Base-by-base conservation (phyloP, 1,284 basidiomycete genomes). In the Leccinum pachyderme region DNA sequence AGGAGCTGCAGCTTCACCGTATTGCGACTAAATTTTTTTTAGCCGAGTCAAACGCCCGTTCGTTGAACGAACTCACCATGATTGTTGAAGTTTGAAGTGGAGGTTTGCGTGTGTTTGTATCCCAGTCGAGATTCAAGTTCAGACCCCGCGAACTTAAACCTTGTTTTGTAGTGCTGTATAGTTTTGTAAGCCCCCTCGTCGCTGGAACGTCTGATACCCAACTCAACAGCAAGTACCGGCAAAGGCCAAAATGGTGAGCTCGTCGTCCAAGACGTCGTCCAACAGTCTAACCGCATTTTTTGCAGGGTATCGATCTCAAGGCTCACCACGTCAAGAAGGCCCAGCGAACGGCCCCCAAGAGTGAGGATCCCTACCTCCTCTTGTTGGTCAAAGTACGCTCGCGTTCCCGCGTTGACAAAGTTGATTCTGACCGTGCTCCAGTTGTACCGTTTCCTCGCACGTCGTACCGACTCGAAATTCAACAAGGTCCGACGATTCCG, bases 241-340 rank as follows among this genome's bases (percentile, higher is more conserved):
- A 39, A 83, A 83, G 73, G 80, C 77, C 77, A 82, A 83, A 79
- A 90, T 91, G 89, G 89, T 89, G 80, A 86, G 86, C 76, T 75
- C 79, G 72, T 65, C 67, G 72, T 78, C 59, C 61, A 51, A 56
- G 63, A 55, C 64, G 65, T 58, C 59, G 62, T 54, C 58, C 35
- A 63, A 27, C 51, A 51, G 56, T 50, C 47, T 56, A 60, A 59
- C 63, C 68, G 35, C 63, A 24, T 47, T 35, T 13, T 5, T 9
- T 55, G 47, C 64, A 95, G 95, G 96, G 96, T 91, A 98, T 98
- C 81, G 96, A 99, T 80, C 89, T 98, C 78, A 83, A 85, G 75
- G 81, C 84, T 78, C 96, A 98, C 83, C 96, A 99, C 87, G 95
- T 98, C 87, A 98, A 93, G 89, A 98, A 96, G 85, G 90, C 95